Conservation (phyloP, 139 green algal species). For the Chlorella sp. region DNA sequence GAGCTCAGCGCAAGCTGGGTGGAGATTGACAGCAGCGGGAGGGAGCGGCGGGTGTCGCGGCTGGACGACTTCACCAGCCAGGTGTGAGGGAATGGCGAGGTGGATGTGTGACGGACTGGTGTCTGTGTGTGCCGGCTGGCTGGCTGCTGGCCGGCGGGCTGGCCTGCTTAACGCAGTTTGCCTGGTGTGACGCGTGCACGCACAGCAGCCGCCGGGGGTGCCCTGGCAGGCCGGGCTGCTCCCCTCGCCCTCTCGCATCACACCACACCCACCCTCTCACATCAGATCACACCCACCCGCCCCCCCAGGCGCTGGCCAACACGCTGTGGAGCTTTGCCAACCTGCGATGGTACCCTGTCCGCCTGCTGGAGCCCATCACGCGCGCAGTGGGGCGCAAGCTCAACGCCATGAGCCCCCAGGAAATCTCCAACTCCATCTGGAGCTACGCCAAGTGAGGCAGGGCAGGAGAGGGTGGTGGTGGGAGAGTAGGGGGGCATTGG, state of each 20-base stretch:
- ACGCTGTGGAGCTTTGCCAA: slow-evolving; percentile 53
- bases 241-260: neutral
- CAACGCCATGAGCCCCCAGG: slow-evolving; percentile 40
- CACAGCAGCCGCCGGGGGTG: neutral
- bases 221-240: neutral
- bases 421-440: slow-evolving; percentile 50
- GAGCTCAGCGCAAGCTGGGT: slow-evolving; percentile 31
- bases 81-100: neutral
- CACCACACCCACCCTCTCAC: neutral
- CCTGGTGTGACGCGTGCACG: neutral
- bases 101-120: too few species aligned
- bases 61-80: slow-evolving; percentile 42
- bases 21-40: neutral
- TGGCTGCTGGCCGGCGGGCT: too few species aligned
- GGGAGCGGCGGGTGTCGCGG: neutral
- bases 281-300: neutral
- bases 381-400: slow-evolving; percentile 26
- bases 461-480: neutral
- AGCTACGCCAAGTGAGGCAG: slow-evolving; percentile 25
- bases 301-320: slow-evolving; percentile 54
- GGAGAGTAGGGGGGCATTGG: neutral
- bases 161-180: neutral
- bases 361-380: slow-evolving; percentile 40
- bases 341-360: slow-evolving; percentile 56
- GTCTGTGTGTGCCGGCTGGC: too few species aligned